Evolutionary conservation across 257 asterid species (phyloP), one percentile per base, ranked within the genome.

Genomic region (Solanum medicagineum): DNA sequence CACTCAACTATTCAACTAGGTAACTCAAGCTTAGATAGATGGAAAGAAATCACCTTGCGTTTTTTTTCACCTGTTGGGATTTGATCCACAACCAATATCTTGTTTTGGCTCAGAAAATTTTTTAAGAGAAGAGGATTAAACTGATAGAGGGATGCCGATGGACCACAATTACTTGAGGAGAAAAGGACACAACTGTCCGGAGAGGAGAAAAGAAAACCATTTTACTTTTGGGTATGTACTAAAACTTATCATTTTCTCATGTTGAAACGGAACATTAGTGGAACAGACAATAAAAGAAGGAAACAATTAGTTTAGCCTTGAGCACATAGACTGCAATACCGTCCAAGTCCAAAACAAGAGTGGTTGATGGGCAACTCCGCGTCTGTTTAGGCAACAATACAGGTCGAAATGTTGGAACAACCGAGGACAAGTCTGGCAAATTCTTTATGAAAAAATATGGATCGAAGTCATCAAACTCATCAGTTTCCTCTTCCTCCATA

Each of bases 301-400:
- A 77, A 16, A 53, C 57, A 53, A 29, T 53, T 53, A 53, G 44
- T 53, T 29, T 53, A 53, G 49, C 66, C 44, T 79, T 79, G 63
- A 54, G 83, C 5, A 79, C 51, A 77, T 77, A 77, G 63, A 77
- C 59, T 84, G 57, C 85, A 84, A 89, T 90, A 96, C 99, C 99
- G 83, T 96, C 99, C 90, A 97, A 94, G 90, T 97, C 99, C 89
- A 97, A 88, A 68, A 94, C 98, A 85, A 97, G 95, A 84, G 98
- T 90, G 87, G 98, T 93, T 51, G 97, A 88, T 36, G 99, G 98
- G 91, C 99, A 95, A 91, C 98, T 94, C 92, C 99, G 92, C 69
- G 99, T 97, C 88, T 92, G 97, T 84, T 94, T 97, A 73, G 98
- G 98, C 87, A 97, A 87, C 26, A 97, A 89, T 81, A 90, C 85